A percentile compares a stretch with the other conserved stretches of the same genome.
These are phyloP conservation scores for Niebla homalea DNA, from an alignment of 495 filamentous ascomycete species.

Conservation along the genomic window DNA sequence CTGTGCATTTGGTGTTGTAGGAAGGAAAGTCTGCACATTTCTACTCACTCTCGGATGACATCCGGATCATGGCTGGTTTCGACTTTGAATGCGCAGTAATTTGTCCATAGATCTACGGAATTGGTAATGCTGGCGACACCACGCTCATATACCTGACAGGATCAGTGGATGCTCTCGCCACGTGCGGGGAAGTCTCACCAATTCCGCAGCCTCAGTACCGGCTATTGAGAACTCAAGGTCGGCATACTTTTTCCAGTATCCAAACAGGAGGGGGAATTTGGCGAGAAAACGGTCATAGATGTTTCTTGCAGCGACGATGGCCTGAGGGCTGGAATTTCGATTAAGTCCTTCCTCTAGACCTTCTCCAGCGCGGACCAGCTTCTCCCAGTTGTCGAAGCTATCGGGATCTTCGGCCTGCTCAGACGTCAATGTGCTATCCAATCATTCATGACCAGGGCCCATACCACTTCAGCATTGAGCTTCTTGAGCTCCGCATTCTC, in stretches of 20 bases:
- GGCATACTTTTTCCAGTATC: constrained; percentile 99
- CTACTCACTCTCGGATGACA: constrained; percentile 99
- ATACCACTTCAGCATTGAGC: constrained; percentile 64
- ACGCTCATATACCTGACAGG: constrained; percentile 79
- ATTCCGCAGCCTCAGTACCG: constrained; percentile 92
- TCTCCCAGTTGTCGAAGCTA: constrained; percentile 92
- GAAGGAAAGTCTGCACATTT: constrained; percentile 53
- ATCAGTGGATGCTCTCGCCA: neutral
- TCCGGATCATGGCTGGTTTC: constrained; percentile 90
- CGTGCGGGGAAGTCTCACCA: constrained; percentile 44
- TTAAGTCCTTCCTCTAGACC: constrained; percentile 85
- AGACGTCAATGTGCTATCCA: neutral
- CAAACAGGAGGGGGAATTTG: constrained; percentile 91
- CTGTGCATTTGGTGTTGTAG: constrained; percentile 36
- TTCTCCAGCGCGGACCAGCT: constrained; percentile 71
- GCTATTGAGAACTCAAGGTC: constrained; percentile 94
- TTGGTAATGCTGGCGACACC: constrained; percentile 85
- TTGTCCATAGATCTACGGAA: constrained; percentile 92
- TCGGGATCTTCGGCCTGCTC: constrained; percentile 59
- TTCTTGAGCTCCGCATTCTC: constrained; percentile 75
- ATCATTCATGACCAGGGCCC: constrained; percentile 18
- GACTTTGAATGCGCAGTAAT: constrained; percentile 95
- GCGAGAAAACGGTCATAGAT: constrained; percentile 86
- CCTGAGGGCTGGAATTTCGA: constrained; percentile 89
- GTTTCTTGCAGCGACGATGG: constrained; percentile 70